These are phyloP conservation scores for Lentinus brumalis DNA, from an alignment of 768 basidiomycete genomes.

Conservation along the genomic window DNA sequence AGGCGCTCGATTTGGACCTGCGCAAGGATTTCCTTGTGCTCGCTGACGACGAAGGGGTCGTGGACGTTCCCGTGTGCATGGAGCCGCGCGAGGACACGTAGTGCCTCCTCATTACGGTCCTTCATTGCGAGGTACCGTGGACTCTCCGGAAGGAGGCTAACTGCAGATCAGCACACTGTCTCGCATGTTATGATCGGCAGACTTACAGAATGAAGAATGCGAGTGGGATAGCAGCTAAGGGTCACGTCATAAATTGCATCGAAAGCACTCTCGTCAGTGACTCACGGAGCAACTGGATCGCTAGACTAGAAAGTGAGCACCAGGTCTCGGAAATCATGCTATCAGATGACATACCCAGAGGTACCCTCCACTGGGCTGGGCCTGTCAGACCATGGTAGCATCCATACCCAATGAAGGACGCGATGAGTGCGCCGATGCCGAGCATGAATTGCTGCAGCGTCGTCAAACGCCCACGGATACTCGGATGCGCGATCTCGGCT, in stretches of 20 bases:
- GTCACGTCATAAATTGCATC: not conserved
- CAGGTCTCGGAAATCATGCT: not conserved
- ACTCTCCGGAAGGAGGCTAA: conserved; percentile 27
- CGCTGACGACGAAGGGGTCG: conserved; percentile 47
- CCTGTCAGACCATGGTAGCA: conserved; percentile 24
- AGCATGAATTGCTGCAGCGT: conserved; percentile 59
- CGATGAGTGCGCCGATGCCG: conserved; percentile 47
- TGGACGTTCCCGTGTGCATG: conserved; percentile 51
- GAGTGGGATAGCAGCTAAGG: conserved; percentile 23
- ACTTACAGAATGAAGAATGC: conserved; percentile 48
- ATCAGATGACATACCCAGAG: conserved; percentile 36
- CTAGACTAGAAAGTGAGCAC: not conserved
- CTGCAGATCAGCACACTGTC: too few species aligned
- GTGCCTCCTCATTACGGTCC: conserved; percentile 49
- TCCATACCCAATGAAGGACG: conserved; percentile 40
- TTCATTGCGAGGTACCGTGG: conserved; percentile 58
- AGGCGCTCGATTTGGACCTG: conserved; percentile 23
- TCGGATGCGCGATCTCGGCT: conserved; percentile 60
- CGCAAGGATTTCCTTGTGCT: conserved; percentile 26
- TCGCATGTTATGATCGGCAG: not conserved
- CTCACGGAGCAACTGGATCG: conserved; percentile 25
- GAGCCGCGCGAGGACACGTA: conserved; percentile 45
- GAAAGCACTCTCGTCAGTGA: not conserved
- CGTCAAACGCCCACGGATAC: conserved; percentile 55
- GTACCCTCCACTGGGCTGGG: conserved; percentile 52